A percentile compares a stretch with the other conserved stretches of the same genome.
Conservation (phyloP, 768 basidiomycete genomes). For the Cystofilobasidium bisporidii region DNA sequence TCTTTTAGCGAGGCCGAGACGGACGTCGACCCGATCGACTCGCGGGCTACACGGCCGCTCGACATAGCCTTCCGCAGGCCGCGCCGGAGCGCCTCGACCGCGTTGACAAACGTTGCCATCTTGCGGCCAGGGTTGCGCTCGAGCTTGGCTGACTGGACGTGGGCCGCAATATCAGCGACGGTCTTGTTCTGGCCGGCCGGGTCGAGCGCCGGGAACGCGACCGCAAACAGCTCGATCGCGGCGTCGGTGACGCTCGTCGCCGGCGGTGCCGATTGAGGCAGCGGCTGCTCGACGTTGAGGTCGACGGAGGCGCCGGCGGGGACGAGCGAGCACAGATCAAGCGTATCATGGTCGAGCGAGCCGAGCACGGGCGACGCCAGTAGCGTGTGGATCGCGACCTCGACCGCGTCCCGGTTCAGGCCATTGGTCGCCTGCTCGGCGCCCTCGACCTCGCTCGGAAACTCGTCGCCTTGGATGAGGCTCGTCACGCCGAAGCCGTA, state of each 20-base stretch:
- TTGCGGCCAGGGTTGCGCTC: slow-evolving; percentile 81
- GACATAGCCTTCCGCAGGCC: slow-evolving; percentile 46
- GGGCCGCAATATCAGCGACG: slow-evolving; percentile 47
- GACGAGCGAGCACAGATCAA: slow-evolving; percentile 48
- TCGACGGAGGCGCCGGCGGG: slow-evolving; percentile 38
- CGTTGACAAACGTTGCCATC: slow-evolving; percentile 72
- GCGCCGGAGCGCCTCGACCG: slow-evolving; percentile 61
- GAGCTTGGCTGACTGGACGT: slow-evolving; percentile 60
- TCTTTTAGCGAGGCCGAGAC: slow-evolving; percentile 44
- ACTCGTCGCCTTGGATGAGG: slow-evolving; percentile 36
- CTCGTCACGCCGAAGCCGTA: slow-evolving; percentile 86
- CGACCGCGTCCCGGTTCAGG: slow-evolving; percentile 67
- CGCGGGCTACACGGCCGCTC: slow-evolving; percentile 33
- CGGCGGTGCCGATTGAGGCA: slow-evolving; percentile 63
- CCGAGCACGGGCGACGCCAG: slow-evolving; percentile 67
- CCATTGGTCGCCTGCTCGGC: slow-evolving; percentile 72
- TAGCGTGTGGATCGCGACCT: slow-evolving; percentile 67
- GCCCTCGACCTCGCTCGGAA: slow-evolving; percentile 54
- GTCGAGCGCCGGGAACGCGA: slow-evolving; percentile 69
- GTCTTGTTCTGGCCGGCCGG: slow-evolving; percentile 41
- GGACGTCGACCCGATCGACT: slow-evolving; percentile 33
- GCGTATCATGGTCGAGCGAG: slow-evolving; percentile 76
- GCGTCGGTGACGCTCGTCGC: slow-evolving; percentile 76
- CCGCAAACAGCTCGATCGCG: slow-evolving; percentile 75
- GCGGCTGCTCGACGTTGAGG: slow-evolving; percentile 24